A percentile compares a stretch with the other conserved stretches of the same genome.
Evolutionary conservation across 495 filamentous ascomycete genomes (phyloP).

Genomic region (Saxophila tyrrhenica): DNA sequence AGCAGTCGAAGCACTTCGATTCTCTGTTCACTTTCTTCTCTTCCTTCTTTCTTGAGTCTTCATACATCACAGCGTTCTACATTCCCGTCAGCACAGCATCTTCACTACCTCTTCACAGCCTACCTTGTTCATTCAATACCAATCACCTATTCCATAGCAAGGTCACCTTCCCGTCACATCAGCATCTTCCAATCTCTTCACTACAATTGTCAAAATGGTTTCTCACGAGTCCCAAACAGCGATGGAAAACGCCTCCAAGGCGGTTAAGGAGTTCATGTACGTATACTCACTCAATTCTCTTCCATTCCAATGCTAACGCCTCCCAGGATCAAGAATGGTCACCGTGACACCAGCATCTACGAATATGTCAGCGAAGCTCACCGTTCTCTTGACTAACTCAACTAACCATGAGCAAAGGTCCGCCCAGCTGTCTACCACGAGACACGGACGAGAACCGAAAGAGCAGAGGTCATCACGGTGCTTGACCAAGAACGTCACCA

Average conservation of each 20-base stretch:
- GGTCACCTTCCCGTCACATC: background rate
- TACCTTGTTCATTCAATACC: background rate
- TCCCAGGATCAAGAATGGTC: conserved; percentile 37
- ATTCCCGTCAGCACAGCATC: background rate
- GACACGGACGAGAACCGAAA: conserved; percentile 38
- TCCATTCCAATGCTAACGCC: background rate
- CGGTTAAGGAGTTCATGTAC: conserved; percentile 40
- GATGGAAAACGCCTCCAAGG: conserved; percentile 46
- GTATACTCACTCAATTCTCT: background rate
- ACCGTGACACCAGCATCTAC: conserved; percentile 51
- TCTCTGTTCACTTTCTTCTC: background rate
- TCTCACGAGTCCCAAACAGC: conserved; percentile 12
- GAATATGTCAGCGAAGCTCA: conserved; percentile 30
- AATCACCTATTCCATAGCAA: background rate
- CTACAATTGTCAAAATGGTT: background rate
- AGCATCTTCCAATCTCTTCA: background rate
- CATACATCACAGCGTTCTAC: conserved; percentile 13
- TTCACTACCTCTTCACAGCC: background rate
- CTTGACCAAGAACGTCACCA: conserved; percentile 49
- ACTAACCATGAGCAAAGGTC: conserved; percentile 14
- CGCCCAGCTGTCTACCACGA: conserved; percentile 50
- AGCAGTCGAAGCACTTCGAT: background rate
- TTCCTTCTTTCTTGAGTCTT: conserved; percentile 5
- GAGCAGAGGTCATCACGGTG: conserved; percentile 45
- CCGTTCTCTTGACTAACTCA: background rate